A percentile compares a stretch with the other conserved stretches of the same genome.
Conservation (phyloP, 2,329 filamentous ascomycete genomes). For the Elsinoe ampelina region DNA sequence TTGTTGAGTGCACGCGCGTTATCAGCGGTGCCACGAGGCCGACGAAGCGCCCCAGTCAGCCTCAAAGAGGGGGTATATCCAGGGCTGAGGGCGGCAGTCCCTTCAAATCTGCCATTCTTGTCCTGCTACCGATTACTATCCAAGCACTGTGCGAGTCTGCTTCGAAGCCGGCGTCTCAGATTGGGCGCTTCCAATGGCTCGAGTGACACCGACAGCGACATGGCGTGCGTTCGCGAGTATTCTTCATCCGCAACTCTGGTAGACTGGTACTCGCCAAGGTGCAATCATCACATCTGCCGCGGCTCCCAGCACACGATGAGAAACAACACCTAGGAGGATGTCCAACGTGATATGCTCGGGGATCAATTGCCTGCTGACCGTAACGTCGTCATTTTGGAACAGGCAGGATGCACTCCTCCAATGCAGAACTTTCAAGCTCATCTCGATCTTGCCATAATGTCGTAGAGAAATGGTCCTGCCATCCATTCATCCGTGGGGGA, state of each 20-base stretch:
- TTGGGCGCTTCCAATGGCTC: background rate
- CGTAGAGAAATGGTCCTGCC: background rate
- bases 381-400: no score
- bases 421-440: background rate
- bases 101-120: background rate
- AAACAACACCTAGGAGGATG: background rate
- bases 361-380: no score
- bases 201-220: conserved; percentile 9
- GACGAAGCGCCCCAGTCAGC: background rate
- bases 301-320: background rate
- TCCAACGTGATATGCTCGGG: background rate
- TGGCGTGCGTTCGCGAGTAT: conserved; percentile 9
- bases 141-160: conserved; percentile 3
- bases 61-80: conserved; percentile 1
- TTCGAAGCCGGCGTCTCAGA: background rate
- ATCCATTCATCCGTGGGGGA: background rate
- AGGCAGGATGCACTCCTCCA: no score
- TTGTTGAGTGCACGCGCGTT: conserved; percentile 8
- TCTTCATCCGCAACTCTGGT: background rate
- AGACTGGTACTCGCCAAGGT: conserved; percentile 8
- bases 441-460: background rate
- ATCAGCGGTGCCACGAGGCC: conserved; percentile 9
- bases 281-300: conserved; percentile 9
- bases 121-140: background rate
- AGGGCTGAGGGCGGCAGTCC: background rate